Base-by-base conservation (phyloP, 495 filamentous ascomycete species). In the Penicillium dipodomyicola region DNA sequence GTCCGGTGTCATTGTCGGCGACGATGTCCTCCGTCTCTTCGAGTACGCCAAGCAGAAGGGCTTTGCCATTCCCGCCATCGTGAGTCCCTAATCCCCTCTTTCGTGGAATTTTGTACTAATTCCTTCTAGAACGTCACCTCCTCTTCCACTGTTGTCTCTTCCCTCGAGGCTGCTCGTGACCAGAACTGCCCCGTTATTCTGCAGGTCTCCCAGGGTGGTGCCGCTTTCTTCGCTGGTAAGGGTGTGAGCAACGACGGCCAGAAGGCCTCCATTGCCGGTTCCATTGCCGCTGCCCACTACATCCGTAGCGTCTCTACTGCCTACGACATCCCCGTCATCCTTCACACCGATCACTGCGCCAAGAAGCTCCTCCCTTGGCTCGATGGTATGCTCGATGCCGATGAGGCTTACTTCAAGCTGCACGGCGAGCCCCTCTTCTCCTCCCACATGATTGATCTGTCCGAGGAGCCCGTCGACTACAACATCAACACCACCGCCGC, bases 391-490 rank as follows among this genome's bases (percentile, higher is more conserved):
- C 74, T 97, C 47, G 90, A 91, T 61, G 88, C 80, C 52, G 92
- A 96, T 70, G 95, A 99, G 86, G 77, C 75, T 50, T 91, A 92
- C 80, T 95, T 93, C 87, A 92, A 96, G 83, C 69, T 84, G 67
- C 85, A 95, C 73, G 89, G 89, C 73, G 87, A 92, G 72, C 94
- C 95, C 54, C 87, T 98, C 45, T 99, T 93, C 84, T 90, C 86
- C 67, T 85, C 79, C 64, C 94, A 99, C 83, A 97, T 99, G 94
- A 96, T 99, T 65, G 94, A 98, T 75, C 71, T 98, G 67, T 87
- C 83, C 33, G 93, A 97, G 81, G 94, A 97, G 80, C 70, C 79
- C 29, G 86, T 96, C 50, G 84, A 93, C 35, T 86, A 80, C 72
- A 99, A 99, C 85, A 93, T 99, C 65, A 62, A 84, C 59, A 96